Percentiles rank a stretch among this genome's conserved stretches.
phyloP scores from a whole-genome alignment of 2,329 filamentous ascomycete genomes.

The Paramyrothecium sp. region DNA sequence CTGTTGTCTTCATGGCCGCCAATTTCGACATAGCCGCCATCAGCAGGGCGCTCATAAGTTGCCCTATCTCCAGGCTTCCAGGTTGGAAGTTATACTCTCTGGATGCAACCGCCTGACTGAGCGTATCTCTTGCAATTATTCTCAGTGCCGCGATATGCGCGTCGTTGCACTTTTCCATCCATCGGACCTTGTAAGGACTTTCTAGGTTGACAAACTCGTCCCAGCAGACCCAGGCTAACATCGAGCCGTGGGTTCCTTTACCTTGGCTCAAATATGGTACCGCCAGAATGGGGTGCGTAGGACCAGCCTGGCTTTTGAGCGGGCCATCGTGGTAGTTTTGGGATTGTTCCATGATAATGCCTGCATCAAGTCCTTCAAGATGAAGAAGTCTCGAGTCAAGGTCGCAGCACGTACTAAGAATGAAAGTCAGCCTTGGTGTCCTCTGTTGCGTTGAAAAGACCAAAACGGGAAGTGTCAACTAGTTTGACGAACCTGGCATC shows the following conservation, averaged over 20 bases:
- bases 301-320: constrained; percentile 8
- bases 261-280: constrained; percentile 10
- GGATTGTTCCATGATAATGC: constrained; percentile 14
- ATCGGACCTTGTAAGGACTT: constrained; percentile 9
- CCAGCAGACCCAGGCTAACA: constrained; percentile 15
- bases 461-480: not conserved
- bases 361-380: constrained; percentile 12
- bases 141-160: constrained; percentile 12
- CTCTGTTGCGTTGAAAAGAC: not conserved
- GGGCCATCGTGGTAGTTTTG: constrained; percentile 11
- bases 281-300: constrained; percentile 11
- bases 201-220: constrained; percentile 15
- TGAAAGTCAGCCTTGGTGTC: constrained; percentile 1
- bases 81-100: constrained; percentile 9
- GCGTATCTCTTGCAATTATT: constrained; percentile 13
- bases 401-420: constrained; percentile 7
- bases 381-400: constrained; percentile 14
- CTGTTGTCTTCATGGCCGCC: constrained; percentile 10
- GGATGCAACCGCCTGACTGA: constrained; percentile 11
- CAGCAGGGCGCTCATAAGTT: constrained; percentile 13
- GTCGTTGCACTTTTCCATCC: constrained; percentile 17
- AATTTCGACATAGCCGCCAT: constrained; percentile 14
- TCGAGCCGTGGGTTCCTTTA: constrained; percentile 6
- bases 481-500: constrained; percentile 6
- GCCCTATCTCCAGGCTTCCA: constrained; percentile 8